A percentile compares a stretch with the other conserved stretches of the same genome.
phyloP scores from a whole-genome alignment of 2,329 filamentous ascomycete genomes.

The Dactylellina cionopaga region DNA sequence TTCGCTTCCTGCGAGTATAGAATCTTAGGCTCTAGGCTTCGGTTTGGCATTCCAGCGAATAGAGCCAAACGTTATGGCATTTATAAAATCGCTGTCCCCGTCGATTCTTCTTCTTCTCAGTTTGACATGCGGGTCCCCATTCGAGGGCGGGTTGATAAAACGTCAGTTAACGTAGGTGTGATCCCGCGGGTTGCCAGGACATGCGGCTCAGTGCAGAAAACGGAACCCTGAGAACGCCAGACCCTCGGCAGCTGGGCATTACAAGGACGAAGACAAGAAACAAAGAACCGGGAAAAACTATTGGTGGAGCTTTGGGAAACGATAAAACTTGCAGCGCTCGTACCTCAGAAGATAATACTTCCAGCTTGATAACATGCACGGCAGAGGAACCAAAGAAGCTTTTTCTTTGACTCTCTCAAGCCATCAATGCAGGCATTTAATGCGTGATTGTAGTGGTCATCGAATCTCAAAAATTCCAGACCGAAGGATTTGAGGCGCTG shows the following conservation, averaged over 20 bases:
- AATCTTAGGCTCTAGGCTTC: slow-evolving; percentile 20
- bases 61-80: neutral
- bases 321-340: too few relatives aligned
- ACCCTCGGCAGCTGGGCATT: slow-evolving; percentile 5
- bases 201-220: slow-evolving; percentile 42
- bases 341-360: too few relatives aligned
- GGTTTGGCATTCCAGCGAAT: neutral
- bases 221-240: slow-evolving; percentile 3
- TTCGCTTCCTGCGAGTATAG: too few relatives aligned
- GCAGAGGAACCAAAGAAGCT: too few relatives aligned
- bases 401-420: too few relatives aligned
- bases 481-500: slow-evolving; percentile 38
- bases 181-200: slow-evolving; percentile 24
- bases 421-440: too few relatives aligned
- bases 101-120: neutral
- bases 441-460: too few relatives aligned
- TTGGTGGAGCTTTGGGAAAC: too few relatives aligned
- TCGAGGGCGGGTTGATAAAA: slow-evolving; percentile 16
- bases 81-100: neutral
- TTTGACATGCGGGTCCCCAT: neutral
- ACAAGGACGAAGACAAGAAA: too few relatives aligned
- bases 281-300: too few relatives aligned
- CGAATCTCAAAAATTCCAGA: too few relatives aligned
- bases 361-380: too few relatives aligned
- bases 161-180: neutral